phyloP scores from a whole-genome alignment of 2,329 filamentous ascomycete species.

The Exophiala aquamarina region DNA sequence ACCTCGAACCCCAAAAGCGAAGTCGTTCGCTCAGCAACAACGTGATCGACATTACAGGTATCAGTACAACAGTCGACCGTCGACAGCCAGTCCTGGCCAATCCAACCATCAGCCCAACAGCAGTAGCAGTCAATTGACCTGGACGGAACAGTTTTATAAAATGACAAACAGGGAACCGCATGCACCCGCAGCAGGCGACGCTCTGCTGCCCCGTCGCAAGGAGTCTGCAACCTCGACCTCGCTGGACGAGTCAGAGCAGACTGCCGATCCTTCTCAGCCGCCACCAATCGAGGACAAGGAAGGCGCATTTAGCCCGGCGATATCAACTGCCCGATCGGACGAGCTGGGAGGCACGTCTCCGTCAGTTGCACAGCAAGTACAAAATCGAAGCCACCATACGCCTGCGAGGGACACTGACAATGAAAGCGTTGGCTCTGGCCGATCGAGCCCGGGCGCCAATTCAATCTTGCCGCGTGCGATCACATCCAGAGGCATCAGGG shows the following conservation, averaged over 20 bases:
- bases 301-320: too few species aligned
- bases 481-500: constrained; percentile 22
- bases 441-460: background rate
- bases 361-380: too few species aligned
- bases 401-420: constrained; percentile 1
- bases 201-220: too few species aligned
- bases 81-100: background rate
- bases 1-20: constrained; percentile 19
- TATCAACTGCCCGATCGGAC: too few species aligned
- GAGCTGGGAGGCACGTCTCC: too few species aligned
- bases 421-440: background rate
- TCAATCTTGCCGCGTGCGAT: constrained; percentile 14
- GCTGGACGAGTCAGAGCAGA: too few species aligned
- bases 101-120: too few species aligned
- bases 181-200: too few species aligned
- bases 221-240: too few species aligned
- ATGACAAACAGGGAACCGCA: background rate
- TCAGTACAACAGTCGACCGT: background rate
- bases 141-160: background rate
- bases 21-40: constrained; percentile 26
- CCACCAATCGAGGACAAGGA: too few species aligned
- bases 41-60: constrained; percentile 23
- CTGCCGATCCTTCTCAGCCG: too few species aligned
- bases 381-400: background rate
- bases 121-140: background rate